Percentiles rank a stretch among this genome's conserved stretches.
These are phyloP conservation scores for Nakazawaea wickerhamii DNA, from an alignment of 805 yeast genomes.

Conservation along the genomic window DNA sequence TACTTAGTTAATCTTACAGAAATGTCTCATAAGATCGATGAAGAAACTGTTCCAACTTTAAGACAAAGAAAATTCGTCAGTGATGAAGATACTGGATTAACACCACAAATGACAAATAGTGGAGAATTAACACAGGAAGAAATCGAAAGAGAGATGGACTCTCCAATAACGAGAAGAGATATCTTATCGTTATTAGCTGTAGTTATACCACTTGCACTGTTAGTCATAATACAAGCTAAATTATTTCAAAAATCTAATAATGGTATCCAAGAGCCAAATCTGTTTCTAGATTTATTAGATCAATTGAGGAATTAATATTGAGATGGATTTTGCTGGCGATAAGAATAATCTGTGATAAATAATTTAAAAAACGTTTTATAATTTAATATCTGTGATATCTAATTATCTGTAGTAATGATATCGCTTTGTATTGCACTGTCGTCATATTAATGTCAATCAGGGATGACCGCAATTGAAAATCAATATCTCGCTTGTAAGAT, in stretches of 20 bases:
- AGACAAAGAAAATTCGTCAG: slow-evolving; percentile 5
- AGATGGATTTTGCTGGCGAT: not conserved
- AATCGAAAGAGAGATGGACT: slow-evolving; percentile 8
- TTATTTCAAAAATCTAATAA: slow-evolving; percentile 1
- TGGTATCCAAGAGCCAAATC: slow-evolving; percentile 5
- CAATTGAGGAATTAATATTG: slow-evolving; percentile 3
- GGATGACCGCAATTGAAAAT: no score
- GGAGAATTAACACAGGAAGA: slow-evolving; percentile 9
- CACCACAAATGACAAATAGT: not conserved
- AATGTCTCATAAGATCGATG: slow-evolving; percentile 1
- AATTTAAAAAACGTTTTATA: not conserved
- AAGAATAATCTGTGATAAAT: not conserved
- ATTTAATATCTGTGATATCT: no score
- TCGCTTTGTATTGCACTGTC: no score
- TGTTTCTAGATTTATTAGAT: slow-evolving; percentile 10
- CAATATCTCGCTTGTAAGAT: no score
- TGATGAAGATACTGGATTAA: not conserved
- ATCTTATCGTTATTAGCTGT: slow-evolving; percentile 10
- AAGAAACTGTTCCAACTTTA: not conserved
- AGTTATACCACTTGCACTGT: slow-evolving; percentile 7
- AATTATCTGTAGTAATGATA: no score
- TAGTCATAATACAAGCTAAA: slow-evolving; percentile 11
- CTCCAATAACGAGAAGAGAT: slow-evolving; percentile 11
- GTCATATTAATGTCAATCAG: no score
- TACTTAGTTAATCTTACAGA: no score